A percentile compares a stretch with the other conserved stretches of the same genome.
These are phyloP conservation scores for Asclepias syriaca DNA, from an alignment of 257 asterid species.

Conservation along the genomic window DNA sequence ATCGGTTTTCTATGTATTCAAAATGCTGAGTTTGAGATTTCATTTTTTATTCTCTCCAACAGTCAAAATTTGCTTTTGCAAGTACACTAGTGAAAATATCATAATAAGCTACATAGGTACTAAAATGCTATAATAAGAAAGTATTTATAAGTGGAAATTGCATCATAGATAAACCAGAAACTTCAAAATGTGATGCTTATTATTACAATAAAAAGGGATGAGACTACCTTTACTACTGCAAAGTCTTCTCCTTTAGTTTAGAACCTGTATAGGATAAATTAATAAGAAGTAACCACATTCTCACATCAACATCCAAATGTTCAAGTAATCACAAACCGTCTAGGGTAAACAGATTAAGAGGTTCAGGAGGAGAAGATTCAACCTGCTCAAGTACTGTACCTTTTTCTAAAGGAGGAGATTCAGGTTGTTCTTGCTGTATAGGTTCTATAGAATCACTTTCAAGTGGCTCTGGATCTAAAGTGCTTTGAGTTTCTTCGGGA, in stretches of 20 bases:
- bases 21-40: background rate
- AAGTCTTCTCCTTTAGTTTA: conserved; percentile 40
- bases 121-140: no score
- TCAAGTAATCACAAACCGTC: conserved; percentile 76
- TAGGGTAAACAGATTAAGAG: conserved; percentile 71
- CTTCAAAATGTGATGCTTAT: background rate
- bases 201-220: conserved; percentile 13
- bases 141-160: no score
- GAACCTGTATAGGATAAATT: conserved; percentile 81
- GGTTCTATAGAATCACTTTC: conserved; percentile 44
- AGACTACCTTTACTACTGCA: conserved; percentile 45
- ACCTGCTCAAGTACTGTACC: conserved; percentile 68
- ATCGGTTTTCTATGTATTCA: background rate
- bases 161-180: background rate
- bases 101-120: no score
- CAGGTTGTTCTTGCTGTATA: conserved; percentile 28
- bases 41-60: background rate
- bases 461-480: conserved; percentile 38
- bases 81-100: background rate
- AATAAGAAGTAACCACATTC: conserved; percentile 51
- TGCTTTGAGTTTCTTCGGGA: conserved; percentile 30
- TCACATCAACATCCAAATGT: conserved; percentile 42
- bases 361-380: conserved; percentile 65
- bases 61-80: background rate
- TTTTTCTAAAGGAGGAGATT: conserved; percentile 52